phyloP scores from a whole-genome alignment of 2,329 filamentous ascomycete genomes.

The Acrocalymma vagum region DNA sequence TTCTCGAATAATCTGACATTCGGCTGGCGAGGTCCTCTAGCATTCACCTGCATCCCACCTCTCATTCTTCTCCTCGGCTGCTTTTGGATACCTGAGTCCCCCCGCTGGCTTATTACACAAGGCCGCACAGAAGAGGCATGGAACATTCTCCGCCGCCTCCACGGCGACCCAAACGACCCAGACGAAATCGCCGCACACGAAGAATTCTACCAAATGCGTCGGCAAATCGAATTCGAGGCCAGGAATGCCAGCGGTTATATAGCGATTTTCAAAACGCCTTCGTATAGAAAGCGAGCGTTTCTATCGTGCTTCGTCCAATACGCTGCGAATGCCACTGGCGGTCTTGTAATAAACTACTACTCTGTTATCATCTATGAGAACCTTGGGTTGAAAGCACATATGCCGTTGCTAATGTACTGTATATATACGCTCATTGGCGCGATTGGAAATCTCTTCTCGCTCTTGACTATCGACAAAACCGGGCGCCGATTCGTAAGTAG shows the following conservation, averaged over 20 bases:
- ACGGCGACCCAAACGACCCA: conserved; percentile 23
- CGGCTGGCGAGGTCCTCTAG: conserved; percentile 57
- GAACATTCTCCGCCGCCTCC: conserved; percentile 18
- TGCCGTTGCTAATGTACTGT: conserved; percentile 34
- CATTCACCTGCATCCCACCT: conserved; percentile 59
- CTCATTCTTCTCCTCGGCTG: conserved; percentile 54
- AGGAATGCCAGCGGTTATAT: conserved; percentile 27
- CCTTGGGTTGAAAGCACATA: conserved; percentile 24
- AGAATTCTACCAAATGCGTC: conserved; percentile 33
- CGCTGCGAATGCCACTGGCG: conserved; percentile 32
- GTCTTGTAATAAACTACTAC: conserved; percentile 34
- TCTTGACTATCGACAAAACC: conserved; percentile 31
- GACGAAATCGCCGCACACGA: conserved; percentile 29
- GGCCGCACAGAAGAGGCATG: conserved; percentile 61
- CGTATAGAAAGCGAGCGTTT: conserved; percentile 31
- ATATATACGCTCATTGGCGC: conserved; percentile 34
- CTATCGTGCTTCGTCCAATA: conserved; percentile 31
- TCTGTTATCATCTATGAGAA: conserved; percentile 34
- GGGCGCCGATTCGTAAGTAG: conserved; percentile 25
- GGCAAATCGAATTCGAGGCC: conserved; percentile 31
- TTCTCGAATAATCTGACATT: conserved; percentile 29
- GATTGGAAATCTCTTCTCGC: conserved; percentile 27
- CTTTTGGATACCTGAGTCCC: conserved; percentile 51
- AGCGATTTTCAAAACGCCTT: conserved; percentile 24
- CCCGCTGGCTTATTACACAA: conserved; percentile 65